Conservation (phyloP, 1,284 basidiomycete genomes). For the Polyporus tsugae region DNA sequence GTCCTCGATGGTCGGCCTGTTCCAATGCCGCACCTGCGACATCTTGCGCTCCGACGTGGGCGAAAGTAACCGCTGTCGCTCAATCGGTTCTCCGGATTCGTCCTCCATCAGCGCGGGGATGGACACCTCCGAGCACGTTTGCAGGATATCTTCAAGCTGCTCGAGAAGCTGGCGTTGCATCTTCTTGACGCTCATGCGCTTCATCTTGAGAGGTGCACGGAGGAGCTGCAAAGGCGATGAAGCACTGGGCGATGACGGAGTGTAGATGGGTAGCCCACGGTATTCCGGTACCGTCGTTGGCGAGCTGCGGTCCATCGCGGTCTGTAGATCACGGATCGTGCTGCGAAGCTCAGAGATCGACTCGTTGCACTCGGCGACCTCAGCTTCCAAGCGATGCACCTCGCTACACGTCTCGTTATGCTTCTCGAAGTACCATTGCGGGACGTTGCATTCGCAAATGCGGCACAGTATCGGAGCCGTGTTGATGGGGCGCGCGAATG, state of each 20-base stretch:
- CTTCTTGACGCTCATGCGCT: constrained; percentile 82
- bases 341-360: constrained; percentile 87
- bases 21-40: constrained; percentile 84
- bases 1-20: constrained; percentile 86
- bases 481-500: constrained; percentile 79
- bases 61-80: constrained; percentile 90
- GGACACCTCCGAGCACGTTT: constrained; percentile 83
- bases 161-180: constrained; percentile 84
- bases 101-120: constrained; percentile 93
- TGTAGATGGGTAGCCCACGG: constrained; percentile 87
- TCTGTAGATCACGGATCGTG: constrained; percentile 79
- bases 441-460: constrained; percentile 97
- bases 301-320: constrained; percentile 70
- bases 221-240: constrained; percentile 79
- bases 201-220: constrained; percentile 70
- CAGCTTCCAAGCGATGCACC: constrained; percentile 95
- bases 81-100: constrained; percentile 89
- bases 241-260: constrained; percentile 71
- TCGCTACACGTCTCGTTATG: constrained; percentile 99
- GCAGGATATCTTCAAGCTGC: constrained; percentile 86
- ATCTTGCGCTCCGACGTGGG: constrained; percentile 87
- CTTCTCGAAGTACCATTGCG: constrained; percentile 99
- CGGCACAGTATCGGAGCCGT: constrained; percentile 94
- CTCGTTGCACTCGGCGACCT: constrained; percentile 95
- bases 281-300: constrained; percentile 77